phyloP scores from a whole-genome alignment of 306 rosid genomes.

The Trifolium fragiferum region DNA sequence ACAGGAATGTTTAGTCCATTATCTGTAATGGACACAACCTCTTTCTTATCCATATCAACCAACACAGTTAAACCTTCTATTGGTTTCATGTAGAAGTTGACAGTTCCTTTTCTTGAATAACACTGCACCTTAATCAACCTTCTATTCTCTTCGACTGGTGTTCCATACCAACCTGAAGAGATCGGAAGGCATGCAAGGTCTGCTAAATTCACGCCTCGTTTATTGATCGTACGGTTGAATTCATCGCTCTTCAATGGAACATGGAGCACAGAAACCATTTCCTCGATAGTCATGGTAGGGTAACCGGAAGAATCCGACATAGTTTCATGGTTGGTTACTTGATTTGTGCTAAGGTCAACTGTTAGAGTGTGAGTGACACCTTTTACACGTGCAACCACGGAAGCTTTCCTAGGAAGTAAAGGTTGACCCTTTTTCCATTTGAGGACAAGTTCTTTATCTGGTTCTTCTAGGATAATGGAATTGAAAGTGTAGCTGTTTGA shows the following conservation, averaged over 20 bases:
- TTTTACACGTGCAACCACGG: conserved; percentile 54
- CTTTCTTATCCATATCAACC: conserved; percentile 62
- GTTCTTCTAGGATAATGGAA: conserved; percentile 71
- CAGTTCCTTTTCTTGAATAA: conserved; percentile 70
- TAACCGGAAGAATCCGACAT: conserved; percentile 53
- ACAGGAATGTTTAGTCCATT: conserved; percentile 68
- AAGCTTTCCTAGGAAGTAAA: conserved; percentile 61
- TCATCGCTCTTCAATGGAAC: conserved; percentile 53
- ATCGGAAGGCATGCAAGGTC: conserved; percentile 74
- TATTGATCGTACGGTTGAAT: conserved; percentile 66
- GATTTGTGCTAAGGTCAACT: conserved; percentile 51
- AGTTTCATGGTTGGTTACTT: conserved; percentile 39
- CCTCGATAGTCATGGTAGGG: conserved; percentile 70
- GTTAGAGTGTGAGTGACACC: conserved; percentile 52
- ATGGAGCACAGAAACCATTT: conserved; percentile 52
- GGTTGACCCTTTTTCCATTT: conserved; percentile 62
- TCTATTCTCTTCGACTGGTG: conserved; percentile 55
- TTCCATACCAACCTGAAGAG: conserved; percentile 83
- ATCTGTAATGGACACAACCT: conserved; percentile 64
- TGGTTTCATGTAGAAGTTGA: conserved; percentile 91
- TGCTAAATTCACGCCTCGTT: conserved; percentile 64
- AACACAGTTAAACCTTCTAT: conserved; percentile 83
- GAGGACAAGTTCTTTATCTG: conserved; percentile 60
- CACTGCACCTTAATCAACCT: conserved; percentile 84
- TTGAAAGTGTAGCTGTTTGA: conserved; percentile 51